These are phyloP conservation scores for Cicer pinnatifidum DNA, from an alignment of 306 rosid species.

Conservation along the genomic window DNA sequence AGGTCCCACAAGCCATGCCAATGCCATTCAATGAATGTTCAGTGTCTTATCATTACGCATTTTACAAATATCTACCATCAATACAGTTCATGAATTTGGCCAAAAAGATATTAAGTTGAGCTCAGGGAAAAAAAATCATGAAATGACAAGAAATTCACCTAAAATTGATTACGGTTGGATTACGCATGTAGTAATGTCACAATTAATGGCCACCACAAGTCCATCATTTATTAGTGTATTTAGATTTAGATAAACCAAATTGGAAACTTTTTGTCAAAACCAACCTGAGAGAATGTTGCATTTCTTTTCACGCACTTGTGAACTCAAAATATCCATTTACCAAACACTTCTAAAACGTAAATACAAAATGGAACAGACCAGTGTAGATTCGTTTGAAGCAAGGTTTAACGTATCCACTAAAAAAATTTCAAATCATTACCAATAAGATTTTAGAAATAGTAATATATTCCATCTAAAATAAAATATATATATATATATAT, in stretches of 20 bases:
- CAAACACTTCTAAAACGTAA: background rate
- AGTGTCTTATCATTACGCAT: slow-evolving; percentile 18
- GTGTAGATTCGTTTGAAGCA: background rate
- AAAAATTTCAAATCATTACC: background rate
- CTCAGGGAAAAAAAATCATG: background rate
- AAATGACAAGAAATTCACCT: background rate
- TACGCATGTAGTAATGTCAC: background rate
- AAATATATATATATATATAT: too few relatives aligned
- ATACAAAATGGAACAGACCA: background rate
- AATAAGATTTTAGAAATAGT: background rate
- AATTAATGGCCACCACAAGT: background rate
- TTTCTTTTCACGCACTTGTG: too few relatives aligned
- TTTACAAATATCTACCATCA: slow-evolving; percentile 1
- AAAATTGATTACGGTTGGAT: slow-evolving; percentile 1
- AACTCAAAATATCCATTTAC: background rate
- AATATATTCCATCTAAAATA: too few relatives aligned
- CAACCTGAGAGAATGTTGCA: too few relatives aligned
- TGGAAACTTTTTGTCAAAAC: too few relatives aligned
- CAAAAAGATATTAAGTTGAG: slow-evolving; percentile 23
- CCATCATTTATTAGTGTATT: too few relatives aligned
- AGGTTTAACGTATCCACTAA: background rate
- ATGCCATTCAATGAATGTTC: background rate
- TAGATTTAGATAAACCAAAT: too few relatives aligned
- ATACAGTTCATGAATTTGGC: slow-evolving; percentile 2
- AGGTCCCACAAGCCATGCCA: slow-evolving; percentile 3